phyloP scores from a whole-genome alignment of 208 protist species.

The Trypanosoma mega region DNA sequence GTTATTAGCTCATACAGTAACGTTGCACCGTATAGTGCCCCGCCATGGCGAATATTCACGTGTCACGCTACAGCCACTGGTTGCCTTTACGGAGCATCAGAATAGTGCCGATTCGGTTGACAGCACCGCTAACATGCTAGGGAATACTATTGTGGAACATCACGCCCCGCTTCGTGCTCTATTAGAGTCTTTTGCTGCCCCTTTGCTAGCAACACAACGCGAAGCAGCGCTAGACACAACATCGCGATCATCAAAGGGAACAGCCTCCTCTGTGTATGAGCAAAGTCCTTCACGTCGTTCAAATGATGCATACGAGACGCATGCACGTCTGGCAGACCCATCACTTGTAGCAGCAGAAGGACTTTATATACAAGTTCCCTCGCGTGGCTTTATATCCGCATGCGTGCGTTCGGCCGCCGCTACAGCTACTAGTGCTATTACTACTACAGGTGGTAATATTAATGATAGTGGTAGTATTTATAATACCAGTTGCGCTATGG shows the following conservation, averaged over 20 bases:
- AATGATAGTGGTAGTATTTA: not conserved
- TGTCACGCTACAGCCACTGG: conserved; percentile 17
- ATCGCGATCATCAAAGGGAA: no score
- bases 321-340: conserved; percentile 10
- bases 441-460: not conserved
- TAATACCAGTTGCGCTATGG: no score
- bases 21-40: conserved; percentile 18
- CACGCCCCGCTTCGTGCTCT: conserved; percentile 26
- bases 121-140: not conserved
- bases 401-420: conserved; percentile 24
- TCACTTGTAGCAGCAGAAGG: conserved; percentile 48
- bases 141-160: conserved; percentile 26
- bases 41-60: not conserved
- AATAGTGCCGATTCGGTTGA: not conserved
- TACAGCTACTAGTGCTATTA: not conserved
- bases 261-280: no score
- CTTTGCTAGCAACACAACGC: conserved; percentile 23
- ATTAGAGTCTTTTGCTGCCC: conserved; percentile 29
- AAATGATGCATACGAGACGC: conserved; percentile 28
- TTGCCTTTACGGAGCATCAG: conserved; percentile 5
- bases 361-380: conserved; percentile 65
- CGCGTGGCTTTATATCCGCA: conserved; percentile 30
- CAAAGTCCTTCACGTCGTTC: no score
- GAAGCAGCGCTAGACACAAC: conserved; percentile 9
- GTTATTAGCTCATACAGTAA: conserved; percentile 18